Base-by-base conservation (phyloP, 1,284 basidiomycete species). In the Agroathelia rolfsii region DNA sequence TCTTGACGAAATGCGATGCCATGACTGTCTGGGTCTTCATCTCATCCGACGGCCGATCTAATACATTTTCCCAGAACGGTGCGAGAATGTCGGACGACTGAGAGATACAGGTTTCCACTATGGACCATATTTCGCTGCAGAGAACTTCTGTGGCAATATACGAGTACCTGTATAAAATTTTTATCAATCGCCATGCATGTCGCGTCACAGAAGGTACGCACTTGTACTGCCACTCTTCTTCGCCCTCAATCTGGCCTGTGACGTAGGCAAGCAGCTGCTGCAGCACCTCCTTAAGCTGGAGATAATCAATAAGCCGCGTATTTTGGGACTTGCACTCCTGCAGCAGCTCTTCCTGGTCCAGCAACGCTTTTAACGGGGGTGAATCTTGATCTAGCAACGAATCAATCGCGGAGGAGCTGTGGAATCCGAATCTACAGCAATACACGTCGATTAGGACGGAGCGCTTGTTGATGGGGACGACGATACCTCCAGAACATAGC, bases 291-390 rank as follows among this genome's bases (percentile, higher is more conserved):
- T 77, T 68, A 42, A 83, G 71, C 45, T 78, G 76, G 43, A 92
- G 83, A 54, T 87, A 92, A 52, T 85, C 79, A 44, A 87, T 79
- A 29, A 92, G 74, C 44, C 87, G 69, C 22, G 82, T 81, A 53
- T 96, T 96, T 57, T 94, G 89, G 3, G 85, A 71, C 59, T 97
- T 97, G 72, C 89, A 92, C 57, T 97, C 93, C 56, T 89, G 86
- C 32, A 97, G 64, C 35, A 96, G 66, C 55, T 96, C 92, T 53
- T 89, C 85, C 61, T 96, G 89, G 61, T 95, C 90, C 37, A 97
- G 66, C 37, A 97, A 78, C 31, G 89, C 82, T 58, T 96, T 92
- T 30, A 96, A 68, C 24, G 76, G 69, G 41, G 85, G 77, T 47
- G 85, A 81, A 44, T 84, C 81, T 63, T 82, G 82, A 68, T 86